Conservation (phyloP, 768 basidiomycete species). For the Russula sp. region DNA sequence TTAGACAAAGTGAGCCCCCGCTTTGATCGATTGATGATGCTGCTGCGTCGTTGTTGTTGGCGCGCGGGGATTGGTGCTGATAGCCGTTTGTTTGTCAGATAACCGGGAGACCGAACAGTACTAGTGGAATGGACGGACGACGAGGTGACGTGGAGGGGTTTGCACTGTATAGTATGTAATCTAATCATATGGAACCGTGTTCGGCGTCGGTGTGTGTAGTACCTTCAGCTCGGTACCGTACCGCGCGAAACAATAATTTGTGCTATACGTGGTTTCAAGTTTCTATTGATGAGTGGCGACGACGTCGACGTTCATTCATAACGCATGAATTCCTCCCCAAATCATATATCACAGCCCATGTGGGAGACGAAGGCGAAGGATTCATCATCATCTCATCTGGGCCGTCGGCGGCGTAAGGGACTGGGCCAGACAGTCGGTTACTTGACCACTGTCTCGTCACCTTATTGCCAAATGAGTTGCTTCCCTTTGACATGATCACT, state of each 20-base stretch:
- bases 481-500: neutral
- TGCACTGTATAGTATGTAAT: neutral
- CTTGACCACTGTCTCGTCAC: neutral
- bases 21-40: constrained; percentile 3
- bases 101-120: neutral
- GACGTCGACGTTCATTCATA: constrained; percentile 1
- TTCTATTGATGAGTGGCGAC: neutral
- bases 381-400: too few relatives aligned
- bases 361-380: too few relatives aligned
- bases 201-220: too few relatives aligned
- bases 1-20: neutral
- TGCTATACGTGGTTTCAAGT: neutral
- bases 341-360: too few relatives aligned
- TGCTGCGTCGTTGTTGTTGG: too few relatives aligned
- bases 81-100: neutral
- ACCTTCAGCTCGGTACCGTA: neutral
- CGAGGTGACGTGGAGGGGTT: neutral
- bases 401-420: neutral
- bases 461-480: neutral
- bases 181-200: neutral
- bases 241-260: too few relatives aligned
- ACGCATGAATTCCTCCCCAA: too few relatives aligned
- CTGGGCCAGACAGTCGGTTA: neutral
- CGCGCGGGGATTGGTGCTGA: neutral
- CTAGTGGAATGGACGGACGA: neutral